These are phyloP conservation scores for Bidens hawaiensis DNA, from an alignment of 140 eudicot species.

Conservation along the genomic window DNA sequence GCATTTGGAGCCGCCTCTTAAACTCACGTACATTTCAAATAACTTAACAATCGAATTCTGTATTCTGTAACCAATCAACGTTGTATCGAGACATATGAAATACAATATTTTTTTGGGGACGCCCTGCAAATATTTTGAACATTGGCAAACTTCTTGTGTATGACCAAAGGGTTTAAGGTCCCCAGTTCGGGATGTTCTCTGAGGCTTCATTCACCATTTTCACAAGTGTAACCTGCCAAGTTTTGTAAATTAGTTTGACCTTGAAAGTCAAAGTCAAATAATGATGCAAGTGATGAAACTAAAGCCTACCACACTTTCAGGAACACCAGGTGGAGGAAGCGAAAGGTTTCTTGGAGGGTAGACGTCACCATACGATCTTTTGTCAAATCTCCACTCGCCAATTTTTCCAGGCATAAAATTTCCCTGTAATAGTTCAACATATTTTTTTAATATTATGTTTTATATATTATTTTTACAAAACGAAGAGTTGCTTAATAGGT, in stretches of 20 bases:
- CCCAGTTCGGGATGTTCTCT: slow-evolving; percentile 95
- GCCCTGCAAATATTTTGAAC: slow-evolving; percentile 12
- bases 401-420: slow-evolving; percentile 88
- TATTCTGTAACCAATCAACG: slow-evolving; percentile 7
- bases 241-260: slow-evolving; percentile 3
- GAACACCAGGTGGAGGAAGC: slow-evolving; percentile 95
- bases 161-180: slow-evolving; percentile 34
- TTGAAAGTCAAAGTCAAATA: neutral
- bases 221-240: slow-evolving; percentile 87
- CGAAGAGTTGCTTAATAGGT: neutral
- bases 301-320: slow-evolving; percentile 95
- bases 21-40: too few relatives aligned
- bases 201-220: slow-evolving; percentile 98
- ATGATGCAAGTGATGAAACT: slow-evolving; percentile 3
- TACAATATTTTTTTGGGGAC: slow-evolving; percentile 4
- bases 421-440: slow-evolving; percentile 52
- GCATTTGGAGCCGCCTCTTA: too few relatives aligned
- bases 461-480: too few relatives aligned
- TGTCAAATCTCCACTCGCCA: slow-evolving; percentile 99
- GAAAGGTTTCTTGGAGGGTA: slow-evolving; percentile 93
- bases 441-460: too few relatives aligned
- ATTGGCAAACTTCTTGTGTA: neutral
- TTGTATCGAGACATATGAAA: slow-evolving; percentile 12
- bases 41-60: too few relatives aligned
- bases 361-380: slow-evolving; percentile 62